phyloP scores from a whole-genome alignment of 306 rosid species.

The Vicia faba region DNA sequence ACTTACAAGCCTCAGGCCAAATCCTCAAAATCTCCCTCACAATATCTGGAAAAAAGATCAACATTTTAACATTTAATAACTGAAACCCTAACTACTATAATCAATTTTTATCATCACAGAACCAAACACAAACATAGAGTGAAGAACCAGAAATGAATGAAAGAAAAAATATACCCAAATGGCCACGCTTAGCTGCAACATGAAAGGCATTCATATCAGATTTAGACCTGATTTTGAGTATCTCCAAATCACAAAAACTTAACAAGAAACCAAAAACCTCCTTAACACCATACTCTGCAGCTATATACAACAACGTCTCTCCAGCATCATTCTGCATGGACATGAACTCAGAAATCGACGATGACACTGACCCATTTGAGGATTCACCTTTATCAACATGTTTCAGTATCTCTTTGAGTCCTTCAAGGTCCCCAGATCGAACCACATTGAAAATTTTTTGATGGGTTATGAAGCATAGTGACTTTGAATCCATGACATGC shows the following conservation, averaged over 20 bases:
- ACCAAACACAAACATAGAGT: background rate
- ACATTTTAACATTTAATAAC: constrained; percentile 23
- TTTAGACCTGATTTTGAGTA: constrained; percentile 71
- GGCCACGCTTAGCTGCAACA: constrained; percentile 80
- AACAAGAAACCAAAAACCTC: constrained; percentile 67
- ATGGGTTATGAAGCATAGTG: constrained; percentile 66
- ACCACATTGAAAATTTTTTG: constrained; percentile 75
- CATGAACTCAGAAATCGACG: constrained; percentile 58
- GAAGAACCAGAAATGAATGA: constrained; percentile 17
- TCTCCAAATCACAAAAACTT: constrained; percentile 53
- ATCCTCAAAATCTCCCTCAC: constrained; percentile 62
- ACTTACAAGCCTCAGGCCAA: constrained; percentile 77
- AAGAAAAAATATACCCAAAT: constrained; percentile 55
- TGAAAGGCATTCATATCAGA: constrained; percentile 77
- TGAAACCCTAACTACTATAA: constrained; percentile 1
- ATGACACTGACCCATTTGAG: constrained; percentile 46
- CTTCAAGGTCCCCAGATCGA: constrained; percentile 69
- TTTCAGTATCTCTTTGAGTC: constrained; percentile 45
- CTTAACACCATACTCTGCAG: constrained; percentile 59
- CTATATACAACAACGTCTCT: constrained; percentile 67
- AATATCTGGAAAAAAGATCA: constrained; percentile 58
- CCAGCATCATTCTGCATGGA: constrained; percentile 77
- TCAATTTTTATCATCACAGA: background rate
- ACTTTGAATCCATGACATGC: constrained; percentile 60
- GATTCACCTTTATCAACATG: constrained; percentile 53